Evolutionary conservation across 306 rosid species (phyloP).

Genomic region (Cicer bijugum): DNA sequence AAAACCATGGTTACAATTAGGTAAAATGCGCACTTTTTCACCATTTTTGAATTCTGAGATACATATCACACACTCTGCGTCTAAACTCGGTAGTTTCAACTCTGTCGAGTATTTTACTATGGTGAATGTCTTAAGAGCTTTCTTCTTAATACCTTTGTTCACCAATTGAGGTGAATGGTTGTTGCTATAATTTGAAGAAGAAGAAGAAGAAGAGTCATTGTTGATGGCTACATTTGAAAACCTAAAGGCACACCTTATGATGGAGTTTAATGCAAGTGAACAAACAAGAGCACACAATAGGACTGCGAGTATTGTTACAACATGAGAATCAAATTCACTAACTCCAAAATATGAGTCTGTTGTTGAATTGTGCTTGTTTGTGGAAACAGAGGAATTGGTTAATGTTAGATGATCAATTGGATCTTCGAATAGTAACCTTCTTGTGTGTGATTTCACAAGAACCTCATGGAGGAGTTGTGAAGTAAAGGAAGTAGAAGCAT

Average conservation of each 20-base stretch:
- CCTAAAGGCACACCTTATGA: conserved; percentile 71
- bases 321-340: conserved; percentile 64
- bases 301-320: conserved; percentile 81
- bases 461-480: conserved; percentile 46
- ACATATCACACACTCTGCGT: conserved; percentile 75
- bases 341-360: conserved; percentile 42
- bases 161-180: conserved; percentile 30
- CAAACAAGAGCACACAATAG: conserved; percentile 78
- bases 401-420: conserved; percentile 41
- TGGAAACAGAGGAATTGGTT: conserved; percentile 39
- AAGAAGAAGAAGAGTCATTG: conserved; percentile 44
- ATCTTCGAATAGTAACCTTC: conserved; percentile 65
- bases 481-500: conserved; percentile 51
- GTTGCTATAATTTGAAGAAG: background rate
- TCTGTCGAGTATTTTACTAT: conserved; percentile 60
- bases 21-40: conserved; percentile 71
- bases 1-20: conserved; percentile 88
- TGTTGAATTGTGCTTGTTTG: conserved; percentile 26
- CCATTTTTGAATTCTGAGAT: conserved; percentile 64
- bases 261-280: conserved; percentile 76
- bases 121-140: conserved; percentile 72
- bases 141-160: conserved; percentile 68
- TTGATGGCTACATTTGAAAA: conserved; percentile 54
- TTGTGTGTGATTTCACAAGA: conserved; percentile 55
- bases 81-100: conserved; percentile 56